Base-by-base conservation (phyloP, 148 eudicot genomes). In the Rhododendron ferrugineum region DNA sequence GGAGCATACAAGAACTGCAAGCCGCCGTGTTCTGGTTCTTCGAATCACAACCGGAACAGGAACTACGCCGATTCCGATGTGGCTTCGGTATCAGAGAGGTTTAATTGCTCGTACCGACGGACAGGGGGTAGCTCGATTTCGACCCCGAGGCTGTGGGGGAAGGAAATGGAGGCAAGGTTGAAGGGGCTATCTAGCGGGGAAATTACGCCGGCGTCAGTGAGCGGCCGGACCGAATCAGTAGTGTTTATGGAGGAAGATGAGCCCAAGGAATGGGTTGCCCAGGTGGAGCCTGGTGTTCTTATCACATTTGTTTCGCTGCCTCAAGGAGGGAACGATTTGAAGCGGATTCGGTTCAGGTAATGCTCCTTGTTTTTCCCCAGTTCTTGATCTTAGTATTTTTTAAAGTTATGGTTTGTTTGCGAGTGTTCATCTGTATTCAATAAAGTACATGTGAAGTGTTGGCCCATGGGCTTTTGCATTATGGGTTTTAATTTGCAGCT, bases 221-320 rank as follows among this genome's bases (percentile, higher is more conserved):
- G 99, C 56, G 94, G 98, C 28, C 90, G 99, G 58, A 91, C 92
- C 0, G 98, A 94, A 76, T 92, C 96, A 1, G 90, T 90, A 7
- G 91, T 91, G 92, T 93, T 95, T 64, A 83, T 91, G 89, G 98
- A 91, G 89, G 99, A 95, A 76, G 98, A 95, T 86, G 95, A 93
- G 91, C 90, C 94, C 20, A 94, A 93, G 87, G 99, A 97, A 85
- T 97, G 99, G 99, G 95, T 95, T 78, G 99, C 99, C 46, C 99
- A 95, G 84, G 98, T 97, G 76, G 99, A 97, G 92, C 99, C 99
- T 26, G 98, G 99, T 79, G 98, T 97, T 46, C 89, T 97, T 3
- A 97, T 97, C 77, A 97, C 98, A n/a, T 97, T 97, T 75, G 92
- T 94, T 86, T 92, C 99, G 3, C 86, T 97, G 90, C 92, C 91